phyloP scores from a whole-genome alignment of 768 basidiomycete genomes.

The Rhizopogon roseolus region DNA sequence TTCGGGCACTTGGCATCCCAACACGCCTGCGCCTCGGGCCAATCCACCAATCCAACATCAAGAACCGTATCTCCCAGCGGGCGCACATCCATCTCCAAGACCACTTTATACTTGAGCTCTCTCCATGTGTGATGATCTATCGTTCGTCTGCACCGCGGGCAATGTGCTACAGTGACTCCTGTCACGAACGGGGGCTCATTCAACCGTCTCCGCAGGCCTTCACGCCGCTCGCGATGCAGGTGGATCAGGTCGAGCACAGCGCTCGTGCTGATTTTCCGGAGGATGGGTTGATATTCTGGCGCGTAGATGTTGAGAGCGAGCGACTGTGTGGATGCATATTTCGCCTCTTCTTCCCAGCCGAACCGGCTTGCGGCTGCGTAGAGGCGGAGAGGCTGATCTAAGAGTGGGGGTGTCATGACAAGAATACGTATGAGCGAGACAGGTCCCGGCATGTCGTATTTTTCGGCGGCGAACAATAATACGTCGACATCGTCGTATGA shows the following conservation, averaged over 20 bases:
- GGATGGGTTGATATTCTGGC: conserved; percentile 36
- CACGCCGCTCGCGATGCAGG: conserved; percentile 50
- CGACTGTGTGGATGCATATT: conserved; percentile 48
- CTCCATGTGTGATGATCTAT: conserved; percentile 62
- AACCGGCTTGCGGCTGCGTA: conserved; percentile 54
- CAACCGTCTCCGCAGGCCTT: conserved; percentile 43
- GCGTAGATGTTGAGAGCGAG: conserved; percentile 50
- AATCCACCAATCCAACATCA: conserved; percentile 42
- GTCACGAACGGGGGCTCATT: conserved; percentile 56
- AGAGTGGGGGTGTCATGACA: conserved; percentile 47
- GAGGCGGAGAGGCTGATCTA: conserved; percentile 46
- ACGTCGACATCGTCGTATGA: conserved; percentile 52
- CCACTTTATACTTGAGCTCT: conserved; percentile 54
- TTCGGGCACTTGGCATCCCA: conserved; percentile 55
- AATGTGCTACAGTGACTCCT: conserved; percentile 34
- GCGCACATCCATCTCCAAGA: conserved; percentile 53
- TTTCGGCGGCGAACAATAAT: conserved; percentile 59
- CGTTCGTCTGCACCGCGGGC: conserved; percentile 42
- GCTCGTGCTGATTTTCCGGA: conserved; percentile 43
- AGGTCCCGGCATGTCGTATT: conserved; percentile 68
- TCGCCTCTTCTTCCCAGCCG: conserved; percentile 55
- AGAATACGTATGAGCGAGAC: conserved; percentile 54
- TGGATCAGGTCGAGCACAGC: conserved; percentile 52
- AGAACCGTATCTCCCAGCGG: conserved; percentile 57
- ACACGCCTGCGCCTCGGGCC: conserved; percentile 56